These are phyloP conservation scores for Alternaria triticimaculans DNA, from an alignment of 2,329 filamentous ascomycete genomes.

Conservation along the genomic window DNA sequence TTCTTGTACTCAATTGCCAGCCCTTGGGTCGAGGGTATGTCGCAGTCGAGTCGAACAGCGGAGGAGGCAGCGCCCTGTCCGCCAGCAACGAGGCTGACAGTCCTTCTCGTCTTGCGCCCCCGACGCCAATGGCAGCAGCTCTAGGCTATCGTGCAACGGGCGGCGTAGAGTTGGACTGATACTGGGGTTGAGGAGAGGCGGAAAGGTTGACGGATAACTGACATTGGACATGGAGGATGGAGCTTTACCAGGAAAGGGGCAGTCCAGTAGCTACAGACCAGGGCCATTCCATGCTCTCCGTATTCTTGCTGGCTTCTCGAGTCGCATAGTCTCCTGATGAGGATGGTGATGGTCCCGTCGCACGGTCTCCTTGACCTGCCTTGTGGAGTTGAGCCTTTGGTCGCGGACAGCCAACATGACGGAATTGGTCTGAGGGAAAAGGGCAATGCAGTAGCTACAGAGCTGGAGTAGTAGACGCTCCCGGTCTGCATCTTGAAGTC, in stretches of 20 bases:
- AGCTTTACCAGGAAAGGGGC: neutral
- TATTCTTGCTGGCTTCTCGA: neutral
- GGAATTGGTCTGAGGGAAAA: neutral
- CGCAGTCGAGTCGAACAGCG: neutral
- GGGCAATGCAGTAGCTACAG: neutral
- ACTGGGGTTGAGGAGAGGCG: neutral
- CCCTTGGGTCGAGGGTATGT: neutral
- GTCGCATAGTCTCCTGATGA: neutral
- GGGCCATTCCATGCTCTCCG: neutral
- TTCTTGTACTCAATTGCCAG: neutral
- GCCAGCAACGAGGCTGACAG: neutral
- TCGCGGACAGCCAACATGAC: neutral
- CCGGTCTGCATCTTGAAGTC: neutral
- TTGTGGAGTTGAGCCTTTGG: neutral
- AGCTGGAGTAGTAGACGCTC: neutral
- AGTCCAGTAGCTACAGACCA: neutral
- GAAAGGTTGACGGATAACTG: neutral
- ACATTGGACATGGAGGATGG: neutral
- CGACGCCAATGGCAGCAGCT: neutral
- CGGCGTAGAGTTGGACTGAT: neutral
- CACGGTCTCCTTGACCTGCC: too few relatives aligned
- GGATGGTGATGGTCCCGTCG: neutral
- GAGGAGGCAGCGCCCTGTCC: neutral
- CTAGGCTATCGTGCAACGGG: neutral
- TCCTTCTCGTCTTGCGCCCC: too few relatives aligned